Evolutionary conservation across 2,329 filamentous ascomycete species (phyloP).

Genomic region (Colletotrichum sp.): DNA sequence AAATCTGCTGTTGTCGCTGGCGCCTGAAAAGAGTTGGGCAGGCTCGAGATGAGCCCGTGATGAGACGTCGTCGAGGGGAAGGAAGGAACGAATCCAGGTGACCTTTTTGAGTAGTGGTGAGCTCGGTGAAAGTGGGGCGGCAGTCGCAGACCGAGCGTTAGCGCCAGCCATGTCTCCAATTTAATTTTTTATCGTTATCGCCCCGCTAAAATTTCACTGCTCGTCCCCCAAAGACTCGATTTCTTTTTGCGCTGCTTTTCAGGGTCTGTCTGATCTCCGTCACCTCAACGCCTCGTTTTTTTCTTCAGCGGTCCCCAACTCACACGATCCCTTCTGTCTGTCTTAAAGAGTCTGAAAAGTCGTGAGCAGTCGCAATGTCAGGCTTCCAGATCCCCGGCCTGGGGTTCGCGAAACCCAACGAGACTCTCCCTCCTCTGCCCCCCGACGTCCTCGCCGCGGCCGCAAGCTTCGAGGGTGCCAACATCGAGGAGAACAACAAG

Average conservation of each 20-base stretch:
- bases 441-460: slow-evolving; percentile 35
- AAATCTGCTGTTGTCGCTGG: not conserved
- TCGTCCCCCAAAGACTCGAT: not conserved
- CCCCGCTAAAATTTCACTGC: slow-evolving; percentile 18
- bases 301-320: not conserved
- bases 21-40: rapidly evolving
- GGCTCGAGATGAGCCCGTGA: too few species aligned
- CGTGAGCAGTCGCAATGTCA: slow-evolving; percentile 34
- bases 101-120: not conserved
- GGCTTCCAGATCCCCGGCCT: slow-evolving; percentile 49
- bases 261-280: not conserved
- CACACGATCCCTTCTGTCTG: rapidly evolving
- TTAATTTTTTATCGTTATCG: slow-evolving; percentile 1
- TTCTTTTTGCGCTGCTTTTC: slow-evolving; percentile 12
- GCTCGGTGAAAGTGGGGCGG: slow-evolving; percentile 1
- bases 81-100: not conserved
- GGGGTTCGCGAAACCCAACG: slow-evolving; percentile 48
- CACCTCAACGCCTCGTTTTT: not conserved
- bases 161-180: not conserved
- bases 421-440: slow-evolving; percentile 42
- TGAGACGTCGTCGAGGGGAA: not conserved
- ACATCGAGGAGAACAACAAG: not conserved
- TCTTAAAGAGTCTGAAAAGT: rapidly evolving
- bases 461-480: slow-evolving; percentile 25
- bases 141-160: not conserved